Conservation (phyloP, 768 basidiomycete genomes). For the Pulveroboletus sp. region DNA sequence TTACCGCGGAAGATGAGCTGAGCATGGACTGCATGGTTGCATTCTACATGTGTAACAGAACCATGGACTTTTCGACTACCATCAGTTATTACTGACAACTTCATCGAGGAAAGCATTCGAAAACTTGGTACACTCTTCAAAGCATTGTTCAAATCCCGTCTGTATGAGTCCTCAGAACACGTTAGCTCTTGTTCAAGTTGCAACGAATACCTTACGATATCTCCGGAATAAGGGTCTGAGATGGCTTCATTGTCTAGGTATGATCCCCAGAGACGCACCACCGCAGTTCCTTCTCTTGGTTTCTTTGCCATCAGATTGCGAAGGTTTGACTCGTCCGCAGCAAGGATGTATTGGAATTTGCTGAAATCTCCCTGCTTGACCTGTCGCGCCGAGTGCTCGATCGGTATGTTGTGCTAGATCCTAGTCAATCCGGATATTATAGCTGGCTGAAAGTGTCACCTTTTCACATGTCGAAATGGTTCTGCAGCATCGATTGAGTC, state of each 20-base stretch:
- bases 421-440: slow-evolving; percentile 2
- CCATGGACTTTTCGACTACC: not conserved
- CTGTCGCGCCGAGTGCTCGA: slow-evolving; percentile 67
- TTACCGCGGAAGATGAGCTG: not conserved
- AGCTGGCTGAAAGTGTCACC: slow-evolving; percentile 35
- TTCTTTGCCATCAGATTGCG: slow-evolving; percentile 53
- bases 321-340: slow-evolving; percentile 78
- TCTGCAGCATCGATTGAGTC: slow-evolving; percentile 35
- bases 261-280: slow-evolving; percentile 77
- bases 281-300: slow-evolving; percentile 55
- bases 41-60: slow-evolving; percentile 4
- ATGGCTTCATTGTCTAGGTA: slow-evolving; percentile 71
- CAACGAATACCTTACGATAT: slow-evolving; percentile 42
- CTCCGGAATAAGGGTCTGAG: slow-evolving; percentile 83
- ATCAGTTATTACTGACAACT: slow-evolving; percentile 37
- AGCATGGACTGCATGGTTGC: slow-evolving; percentile 4
- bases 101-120: slow-evolving; percentile 80
- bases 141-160: slow-evolving; percentile 77
- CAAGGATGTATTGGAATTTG: slow-evolving; percentile 80
- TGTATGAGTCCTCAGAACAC: not conserved
- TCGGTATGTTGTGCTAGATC: slow-evolving; percentile 68
- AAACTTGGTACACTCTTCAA: slow-evolving; percentile 68
- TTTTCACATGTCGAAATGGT: slow-evolving; percentile 69
- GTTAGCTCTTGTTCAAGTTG: slow-evolving; percentile 2
- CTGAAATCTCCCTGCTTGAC: slow-evolving; percentile 65